A percentile compares a stretch with the other conserved stretches of the same genome.
phyloP scores from a whole-genome alignment of 345 rosid species.

The Crucihimalaya himalaica region DNA sequence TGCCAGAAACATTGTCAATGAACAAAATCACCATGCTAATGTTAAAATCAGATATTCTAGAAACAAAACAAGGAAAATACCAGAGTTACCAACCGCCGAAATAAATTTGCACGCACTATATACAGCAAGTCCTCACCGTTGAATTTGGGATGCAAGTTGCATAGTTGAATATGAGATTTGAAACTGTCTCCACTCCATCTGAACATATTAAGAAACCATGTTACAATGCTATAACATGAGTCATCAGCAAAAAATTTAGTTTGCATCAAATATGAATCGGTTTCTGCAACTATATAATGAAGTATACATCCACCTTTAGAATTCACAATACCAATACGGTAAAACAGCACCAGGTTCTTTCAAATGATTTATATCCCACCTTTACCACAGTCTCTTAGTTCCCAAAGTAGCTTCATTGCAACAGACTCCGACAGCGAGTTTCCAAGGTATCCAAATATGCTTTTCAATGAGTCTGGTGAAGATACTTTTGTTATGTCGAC shows the following conservation, averaged over 20 bases:
- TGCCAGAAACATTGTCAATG: conserved; percentile 7
- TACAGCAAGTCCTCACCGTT: conserved; percentile 73
- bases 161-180: conserved; percentile 61
- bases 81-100: background rate
- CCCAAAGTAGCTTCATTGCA: conserved; percentile 57
- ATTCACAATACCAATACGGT: background rate
- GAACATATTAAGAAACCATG: conserved; percentile 39
- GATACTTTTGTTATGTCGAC: conserved; percentile 64
- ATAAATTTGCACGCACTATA: conserved; percentile 47
- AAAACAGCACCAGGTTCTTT: conserved; percentile 1
- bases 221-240: conserved; percentile 8
- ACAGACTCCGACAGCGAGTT: conserved; percentile 54
- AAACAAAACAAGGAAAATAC: background rate
- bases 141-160: conserved; percentile 59
- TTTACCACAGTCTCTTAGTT: conserved; percentile 54
- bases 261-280: background rate
- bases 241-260: background rate
- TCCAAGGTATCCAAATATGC: conserved; percentile 69
- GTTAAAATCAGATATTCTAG: background rate
- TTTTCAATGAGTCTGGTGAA: conserved; percentile 42
- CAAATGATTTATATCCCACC: conserved; percentile 6
- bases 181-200: conserved; percentile 55
- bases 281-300: background rate
- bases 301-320: background rate
- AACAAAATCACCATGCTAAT: background rate